phyloP scores from a whole-genome alignment of 163 green algal species.

The Prototheca wickerhamii region DNA sequence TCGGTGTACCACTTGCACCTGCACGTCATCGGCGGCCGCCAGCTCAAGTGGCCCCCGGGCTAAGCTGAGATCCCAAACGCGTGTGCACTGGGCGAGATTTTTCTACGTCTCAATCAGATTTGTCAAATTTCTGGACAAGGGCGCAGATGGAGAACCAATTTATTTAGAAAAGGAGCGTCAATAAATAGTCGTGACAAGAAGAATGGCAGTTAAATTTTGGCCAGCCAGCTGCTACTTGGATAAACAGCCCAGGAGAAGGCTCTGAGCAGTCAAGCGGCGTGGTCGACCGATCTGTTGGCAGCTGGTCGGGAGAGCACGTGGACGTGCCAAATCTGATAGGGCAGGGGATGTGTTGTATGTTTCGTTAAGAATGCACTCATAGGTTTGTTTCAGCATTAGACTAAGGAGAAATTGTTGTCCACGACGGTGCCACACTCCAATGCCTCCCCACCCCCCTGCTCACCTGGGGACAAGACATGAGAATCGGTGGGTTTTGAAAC shows the following conservation, averaged over 20 bases:
- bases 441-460: background rate
- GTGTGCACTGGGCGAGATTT: too few species aligned
- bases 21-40: constrained; percentile 78
- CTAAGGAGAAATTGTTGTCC: background rate
- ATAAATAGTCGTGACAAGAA: too few species aligned
- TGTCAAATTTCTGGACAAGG: too few species aligned
- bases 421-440: background rate
- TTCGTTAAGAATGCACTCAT: background rate
- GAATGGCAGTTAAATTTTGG: too few species aligned
- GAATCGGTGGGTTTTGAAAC: background rate
- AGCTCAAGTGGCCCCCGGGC: constrained; percentile 71
- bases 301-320: background rate
- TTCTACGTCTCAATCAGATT: too few species aligned
- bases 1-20: constrained; percentile 87
- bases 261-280: too few species aligned
- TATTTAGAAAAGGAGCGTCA: too few species aligned
- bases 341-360: background rate
- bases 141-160: too few species aligned
- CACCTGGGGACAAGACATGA: constrained; percentile 1
- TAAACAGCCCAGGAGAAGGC: too few species aligned
- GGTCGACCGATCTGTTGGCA: too few species aligned
- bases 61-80: too few species aligned
- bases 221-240: too few species aligned
- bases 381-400: background rate
- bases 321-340: background rate